phyloP scores from a whole-genome alignment of 1,284 basidiomycete species.

The Salmacisia buchloeana region DNA sequence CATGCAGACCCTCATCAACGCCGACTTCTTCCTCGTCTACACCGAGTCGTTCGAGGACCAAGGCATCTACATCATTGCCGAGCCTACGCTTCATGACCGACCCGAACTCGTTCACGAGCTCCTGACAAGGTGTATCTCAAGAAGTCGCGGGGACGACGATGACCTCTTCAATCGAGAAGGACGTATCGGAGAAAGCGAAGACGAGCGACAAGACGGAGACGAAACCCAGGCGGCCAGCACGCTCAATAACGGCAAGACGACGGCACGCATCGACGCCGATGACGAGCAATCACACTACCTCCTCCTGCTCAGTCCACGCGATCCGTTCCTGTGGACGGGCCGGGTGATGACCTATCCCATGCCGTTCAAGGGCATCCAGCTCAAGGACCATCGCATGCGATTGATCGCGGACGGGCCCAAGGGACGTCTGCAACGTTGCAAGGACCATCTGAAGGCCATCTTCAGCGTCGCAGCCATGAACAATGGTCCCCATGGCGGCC shows the following conservation, averaged over 20 bases:
- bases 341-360: conserved; percentile 60
- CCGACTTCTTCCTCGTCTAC: conserved; percentile 92
- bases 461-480: conserved; percentile 17
- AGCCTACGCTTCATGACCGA: conserved; percentile 73
- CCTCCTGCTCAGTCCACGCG: conserved; percentile 77
- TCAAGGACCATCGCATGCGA: conserved; percentile 44
- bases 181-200: background rate
- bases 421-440: conserved; percentile 68
- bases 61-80: conserved; percentile 88
- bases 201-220: background rate
- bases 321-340: conserved; percentile 89
- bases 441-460: conserved; percentile 62
- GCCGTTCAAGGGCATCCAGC: conserved; percentile 38
- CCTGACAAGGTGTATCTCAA: conserved; percentile 67
- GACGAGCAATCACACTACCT: conserved; percentile 62
- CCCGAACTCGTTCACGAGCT: conserved; percentile 75
- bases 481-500: background rate
- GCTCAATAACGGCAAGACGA: conserved; percentile 14
- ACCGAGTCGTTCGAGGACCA: conserved; percentile 82
- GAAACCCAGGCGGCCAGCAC: conserved; percentile 13
- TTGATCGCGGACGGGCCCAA: conserved; percentile 65
- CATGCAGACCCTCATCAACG: conserved; percentile 72
- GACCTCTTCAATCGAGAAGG: conserved; percentile 55
- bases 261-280: conserved; percentile 10
- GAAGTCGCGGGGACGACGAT: conserved; percentile 47